Conservation (phyloP, 2,329 filamentous ascomycete species). For the Trichoderma sp. region DNA sequence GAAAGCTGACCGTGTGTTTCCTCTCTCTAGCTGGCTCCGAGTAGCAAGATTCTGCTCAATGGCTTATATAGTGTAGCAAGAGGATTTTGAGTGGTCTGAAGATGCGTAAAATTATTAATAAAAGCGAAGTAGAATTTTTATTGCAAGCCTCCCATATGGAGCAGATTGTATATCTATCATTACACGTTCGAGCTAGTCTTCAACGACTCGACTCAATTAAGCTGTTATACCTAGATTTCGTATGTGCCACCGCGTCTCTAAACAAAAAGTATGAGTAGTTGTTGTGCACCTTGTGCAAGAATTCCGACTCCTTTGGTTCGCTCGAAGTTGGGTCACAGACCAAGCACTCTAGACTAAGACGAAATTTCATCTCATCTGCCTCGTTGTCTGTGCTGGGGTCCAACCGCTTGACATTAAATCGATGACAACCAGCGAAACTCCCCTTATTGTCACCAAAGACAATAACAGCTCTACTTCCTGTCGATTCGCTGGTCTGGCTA, state of each 20-base stretch:
- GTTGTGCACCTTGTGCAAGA: background rate
- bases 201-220: background rate
- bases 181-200: background rate
- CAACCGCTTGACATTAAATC: background rate
- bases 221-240: background rate
- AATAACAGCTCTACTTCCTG: background rate
- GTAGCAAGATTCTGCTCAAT: background rate
- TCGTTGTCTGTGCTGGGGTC: background rate
- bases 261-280: background rate
- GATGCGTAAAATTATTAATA: background rate
- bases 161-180: background rate
- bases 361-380: background rate
- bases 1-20: background rate
- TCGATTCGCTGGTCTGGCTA: background rate
- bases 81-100: background rate
- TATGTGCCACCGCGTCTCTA: background rate
- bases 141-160: background rate
- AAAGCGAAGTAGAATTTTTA: background rate
- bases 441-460: background rate
- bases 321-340: background rate
- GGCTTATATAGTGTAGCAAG: background rate
- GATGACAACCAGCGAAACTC: slow-evolving; percentile 2
- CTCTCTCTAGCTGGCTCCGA: background rate
- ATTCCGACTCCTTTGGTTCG: background rate
- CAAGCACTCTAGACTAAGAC: background rate